Percentiles rank a stretch among this genome's conserved stretches.
Evolutionary conservation across 805 yeast genomes (phyloP).

Genomic region (Pichia occidentalis): DNA sequence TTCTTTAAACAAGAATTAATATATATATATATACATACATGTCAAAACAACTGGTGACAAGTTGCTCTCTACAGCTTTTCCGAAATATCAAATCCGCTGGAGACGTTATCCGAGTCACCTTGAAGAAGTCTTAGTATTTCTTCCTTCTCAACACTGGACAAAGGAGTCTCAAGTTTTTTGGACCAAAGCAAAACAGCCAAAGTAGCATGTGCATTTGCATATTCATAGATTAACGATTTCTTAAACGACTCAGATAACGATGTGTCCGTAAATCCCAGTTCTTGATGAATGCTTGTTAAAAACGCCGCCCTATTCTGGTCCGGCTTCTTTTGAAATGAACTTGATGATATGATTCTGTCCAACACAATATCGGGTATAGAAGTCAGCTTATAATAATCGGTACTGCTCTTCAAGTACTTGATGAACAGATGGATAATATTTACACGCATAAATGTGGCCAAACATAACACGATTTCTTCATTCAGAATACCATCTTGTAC

Average conservation of each 20-base stretch:
- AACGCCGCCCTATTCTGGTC: conserved; percentile 14
- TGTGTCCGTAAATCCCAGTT: conserved; percentile 6
- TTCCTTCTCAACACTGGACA: conserved; percentile 12
- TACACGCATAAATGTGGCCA: conserved; percentile 17
- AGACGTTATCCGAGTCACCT: neutral
- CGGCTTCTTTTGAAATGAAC: conserved; percentile 1
- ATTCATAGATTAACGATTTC: conserved; percentile 15
- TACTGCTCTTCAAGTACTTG: conserved; percentile 17
- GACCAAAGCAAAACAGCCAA: conserved; percentile 23
- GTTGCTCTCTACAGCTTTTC: conserved; percentile 3
- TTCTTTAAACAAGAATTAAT: neutral
- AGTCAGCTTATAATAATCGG: conserved; percentile 5
- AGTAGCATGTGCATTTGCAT: conserved; percentile 22
- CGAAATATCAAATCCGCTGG: conserved; percentile 4
- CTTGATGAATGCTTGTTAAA: conserved; percentile 20
- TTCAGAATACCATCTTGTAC: conserved; percentile 11
- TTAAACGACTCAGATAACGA: conserved; percentile 12
- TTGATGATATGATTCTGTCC: conserved; percentile 2
- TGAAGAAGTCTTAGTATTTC: conserved; percentile 1
- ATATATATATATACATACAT: neutral
- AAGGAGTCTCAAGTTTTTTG: conserved; percentile 3
- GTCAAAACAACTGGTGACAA: no score
- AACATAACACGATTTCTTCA: conserved; percentile 3
- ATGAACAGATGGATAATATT: conserved; percentile 20
- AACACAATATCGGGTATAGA: conserved; percentile 9